Evolutionary conservation across 208 protist genomes (phyloP).

Genomic region (Giardia duodenalis): DNA sequence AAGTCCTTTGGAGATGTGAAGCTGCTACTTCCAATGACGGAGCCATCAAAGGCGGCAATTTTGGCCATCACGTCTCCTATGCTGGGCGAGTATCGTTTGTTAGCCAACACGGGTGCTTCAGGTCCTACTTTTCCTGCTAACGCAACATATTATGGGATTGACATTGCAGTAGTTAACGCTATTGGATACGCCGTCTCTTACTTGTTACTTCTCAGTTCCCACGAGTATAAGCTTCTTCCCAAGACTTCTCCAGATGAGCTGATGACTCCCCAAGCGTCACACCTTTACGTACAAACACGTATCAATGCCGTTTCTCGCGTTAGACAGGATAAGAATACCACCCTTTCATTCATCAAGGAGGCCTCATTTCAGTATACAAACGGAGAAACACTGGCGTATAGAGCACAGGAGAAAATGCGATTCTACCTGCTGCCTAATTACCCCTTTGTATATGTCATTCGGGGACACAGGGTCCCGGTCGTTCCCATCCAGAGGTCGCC

Average conservation of each 20-base stretch:
- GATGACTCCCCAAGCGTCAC: too few relatives aligned
- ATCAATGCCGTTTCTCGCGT: too few relatives aligned
- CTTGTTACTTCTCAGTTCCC: neutral
- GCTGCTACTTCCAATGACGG: too few relatives aligned
- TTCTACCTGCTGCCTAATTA: neutral
- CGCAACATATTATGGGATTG: neutral
- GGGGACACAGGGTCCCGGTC: neutral
- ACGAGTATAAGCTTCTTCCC: too few relatives aligned
- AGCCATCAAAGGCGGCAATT: too few relatives aligned
- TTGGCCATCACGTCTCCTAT: neutral
- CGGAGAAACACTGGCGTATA: neutral
- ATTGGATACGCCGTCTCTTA: neutral
- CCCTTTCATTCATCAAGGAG: too few relatives aligned
- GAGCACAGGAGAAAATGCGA: neutral
- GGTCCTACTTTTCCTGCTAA: too few relatives aligned
- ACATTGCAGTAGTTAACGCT: neutral
- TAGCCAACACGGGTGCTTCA: neutral
- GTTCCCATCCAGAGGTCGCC: neutral
- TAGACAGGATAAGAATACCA: too few relatives aligned
- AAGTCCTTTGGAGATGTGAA: too few relatives aligned
- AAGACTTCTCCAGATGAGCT: too few relatives aligned
- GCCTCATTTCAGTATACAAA: neutral
- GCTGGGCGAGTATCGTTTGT: neutral
- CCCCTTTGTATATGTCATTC: neutral
- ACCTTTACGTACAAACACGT: too few relatives aligned